A percentile compares a stretch with the other conserved stretches of the same genome.
Conservation (phyloP, 108 stramenopile genomes). For the Cyclostephanos tholiformis region DNA sequence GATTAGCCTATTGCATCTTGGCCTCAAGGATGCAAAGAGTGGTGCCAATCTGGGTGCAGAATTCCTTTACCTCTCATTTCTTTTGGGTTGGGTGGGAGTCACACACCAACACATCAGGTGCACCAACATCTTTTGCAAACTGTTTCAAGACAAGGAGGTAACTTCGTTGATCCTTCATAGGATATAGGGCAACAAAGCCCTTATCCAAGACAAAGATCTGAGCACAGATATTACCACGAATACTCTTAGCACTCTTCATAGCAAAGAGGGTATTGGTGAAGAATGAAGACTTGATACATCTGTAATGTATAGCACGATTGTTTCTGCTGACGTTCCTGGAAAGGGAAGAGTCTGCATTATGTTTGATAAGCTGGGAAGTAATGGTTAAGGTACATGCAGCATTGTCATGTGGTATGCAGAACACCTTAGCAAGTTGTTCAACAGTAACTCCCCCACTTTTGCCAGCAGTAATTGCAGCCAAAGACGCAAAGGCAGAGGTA, state of each 20-base stretch:
- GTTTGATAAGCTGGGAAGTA: slow-evolving; percentile 24
- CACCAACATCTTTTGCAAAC: too few relatives aligned
- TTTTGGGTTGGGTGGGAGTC: slow-evolving; percentile 27
- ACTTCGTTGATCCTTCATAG: too few relatives aligned
- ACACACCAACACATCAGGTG: slow-evolving; percentile 26
- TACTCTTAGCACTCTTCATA: slow-evolving; percentile 16
- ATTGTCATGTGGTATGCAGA: slow-evolving; percentile 20
- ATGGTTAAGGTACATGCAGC: slow-evolving; percentile 32
- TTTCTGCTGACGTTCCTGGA: not conserved
- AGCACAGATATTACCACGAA: too few relatives aligned
- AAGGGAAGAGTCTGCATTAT: not conserved
- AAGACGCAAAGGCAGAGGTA: too few relatives aligned
- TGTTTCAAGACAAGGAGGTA: too few relatives aligned
- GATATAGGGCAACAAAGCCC: too few relatives aligned
- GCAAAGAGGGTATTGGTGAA: slow-evolving; percentile 41
- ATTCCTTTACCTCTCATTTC: not conserved
- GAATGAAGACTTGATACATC: slow-evolving; percentile 1
- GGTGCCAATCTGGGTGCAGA: slow-evolving; percentile 28
- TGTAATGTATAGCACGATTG: not conserved
- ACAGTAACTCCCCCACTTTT: slow-evolving; percentile 23
- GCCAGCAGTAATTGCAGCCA: slow-evolving; percentile 2
- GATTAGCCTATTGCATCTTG: slow-evolving; percentile 30
- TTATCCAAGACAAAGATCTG: too few relatives aligned
- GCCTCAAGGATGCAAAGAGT: slow-evolving; percentile 21
- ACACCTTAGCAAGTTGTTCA: slow-evolving; percentile 39